Evolutionary conservation across 2,329 filamentous ascomycete genomes (phyloP).

Genomic region (Neonectria magnoliae): DNA sequence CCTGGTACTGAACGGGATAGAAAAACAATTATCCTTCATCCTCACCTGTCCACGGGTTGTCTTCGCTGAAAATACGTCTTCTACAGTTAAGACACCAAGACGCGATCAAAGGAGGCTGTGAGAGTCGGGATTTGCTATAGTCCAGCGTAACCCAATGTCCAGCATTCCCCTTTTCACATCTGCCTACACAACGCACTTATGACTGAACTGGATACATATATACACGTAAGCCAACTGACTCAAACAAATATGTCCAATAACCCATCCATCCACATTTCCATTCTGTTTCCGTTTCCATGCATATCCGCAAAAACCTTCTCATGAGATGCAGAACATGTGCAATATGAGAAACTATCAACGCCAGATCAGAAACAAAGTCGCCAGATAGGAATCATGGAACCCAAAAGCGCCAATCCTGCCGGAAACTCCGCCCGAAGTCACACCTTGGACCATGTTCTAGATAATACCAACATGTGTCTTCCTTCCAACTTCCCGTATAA

Average conservation of each 20-base stretch:
- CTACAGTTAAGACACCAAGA: not conserved
- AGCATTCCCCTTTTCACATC: not conserved
- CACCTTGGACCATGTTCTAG: slow-evolving; percentile 13
- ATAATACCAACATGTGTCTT: slow-evolving; percentile 15
- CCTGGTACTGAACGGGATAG: not conserved
- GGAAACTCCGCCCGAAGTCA: slow-evolving; percentile 17
- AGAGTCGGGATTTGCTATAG: not conserved
- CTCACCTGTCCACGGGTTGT: no score
- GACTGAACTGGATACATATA: not conserved
- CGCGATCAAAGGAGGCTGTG: not conserved
- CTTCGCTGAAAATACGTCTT: no score
- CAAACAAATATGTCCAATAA: slow-evolving; percentile 12
- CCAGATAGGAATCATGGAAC: slow-evolving; percentile 3
- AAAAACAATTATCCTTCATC: not conserved
- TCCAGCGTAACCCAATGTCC: not conserved
- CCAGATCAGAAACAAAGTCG: slow-evolving; percentile 13
- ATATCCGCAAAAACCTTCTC: not conserved
- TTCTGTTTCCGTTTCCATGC: slow-evolving; percentile 18
- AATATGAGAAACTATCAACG: slow-evolving; percentile 19
- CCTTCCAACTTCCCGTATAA: not conserved
- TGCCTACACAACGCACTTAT: no score
- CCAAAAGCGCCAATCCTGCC: slow-evolving; percentile 24
- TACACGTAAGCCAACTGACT: not conserved
- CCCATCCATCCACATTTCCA: slow-evolving; percentile 3
- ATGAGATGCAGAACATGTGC: slow-evolving; percentile 14